phyloP scores from a whole-genome alignment of 1,139 yeast species.

The Candida sojae region DNA sequence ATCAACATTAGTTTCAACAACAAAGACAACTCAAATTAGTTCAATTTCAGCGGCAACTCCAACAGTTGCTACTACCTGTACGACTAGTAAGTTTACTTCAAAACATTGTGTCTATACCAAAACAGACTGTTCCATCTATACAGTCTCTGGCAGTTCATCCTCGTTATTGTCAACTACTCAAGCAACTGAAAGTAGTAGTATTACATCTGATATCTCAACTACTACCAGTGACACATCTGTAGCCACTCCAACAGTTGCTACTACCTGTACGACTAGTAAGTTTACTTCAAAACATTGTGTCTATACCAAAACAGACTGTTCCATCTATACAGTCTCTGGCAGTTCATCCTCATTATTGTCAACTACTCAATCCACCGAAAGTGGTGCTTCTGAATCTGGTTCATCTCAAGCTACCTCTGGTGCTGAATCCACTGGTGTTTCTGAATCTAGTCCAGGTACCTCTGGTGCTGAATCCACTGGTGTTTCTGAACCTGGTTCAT shows the following conservation, averaged over 20 bases:
- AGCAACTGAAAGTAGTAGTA: background rate
- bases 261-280: background rate
- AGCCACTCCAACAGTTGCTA: background rate
- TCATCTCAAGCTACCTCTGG: background rate
- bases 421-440: no score
- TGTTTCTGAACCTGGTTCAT: no score
- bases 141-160: background rate
- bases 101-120: background rate
- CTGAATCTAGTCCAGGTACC: no score
- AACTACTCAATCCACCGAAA: background rate
- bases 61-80: background rate
- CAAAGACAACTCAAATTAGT: slow-evolving; percentile 4
- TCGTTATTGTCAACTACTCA: background rate
- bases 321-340: background rate
- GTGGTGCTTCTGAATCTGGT: background rate
- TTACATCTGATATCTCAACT: slow-evolving; percentile 3
- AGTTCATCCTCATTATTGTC: background rate
- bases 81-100: background rate
- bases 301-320: background rate
- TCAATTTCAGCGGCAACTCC: slow-evolving; percentile 18
- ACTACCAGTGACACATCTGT: slow-evolving; percentile 16
- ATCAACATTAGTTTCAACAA: slow-evolving; percentile 7
- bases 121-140: background rate
- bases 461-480: no score
- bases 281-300: background rate